These are phyloP conservation scores for Rugosomyces carneus DNA, from an alignment of 1,284 basidiomycete genomes.

Conservation along the genomic window DNA sequence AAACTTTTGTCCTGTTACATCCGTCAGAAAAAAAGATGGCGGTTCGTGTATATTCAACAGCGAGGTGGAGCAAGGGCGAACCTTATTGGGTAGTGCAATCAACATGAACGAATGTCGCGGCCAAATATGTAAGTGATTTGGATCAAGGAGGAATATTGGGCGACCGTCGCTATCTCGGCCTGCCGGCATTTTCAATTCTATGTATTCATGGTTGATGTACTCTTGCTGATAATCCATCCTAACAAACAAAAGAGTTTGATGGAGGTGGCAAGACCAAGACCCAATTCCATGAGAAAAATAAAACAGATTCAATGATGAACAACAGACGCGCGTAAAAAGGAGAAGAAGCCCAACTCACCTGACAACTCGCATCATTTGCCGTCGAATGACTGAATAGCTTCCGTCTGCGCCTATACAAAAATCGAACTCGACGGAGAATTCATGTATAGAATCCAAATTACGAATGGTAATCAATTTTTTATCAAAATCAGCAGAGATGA, in stretches of 20 bases:
- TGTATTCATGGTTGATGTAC: conserved; percentile 93
- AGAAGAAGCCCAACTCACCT: conserved; percentile 49
- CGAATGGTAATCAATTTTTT: conserved; percentile 45
- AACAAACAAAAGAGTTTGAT: conserved; percentile 18
- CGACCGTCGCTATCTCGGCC: conserved; percentile 57
- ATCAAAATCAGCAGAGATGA: conserved; percentile 72
- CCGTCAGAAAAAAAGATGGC: conserved; percentile 13
- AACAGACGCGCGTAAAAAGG: conserved; percentile 13
- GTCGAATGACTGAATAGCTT: conserved; percentile 78
- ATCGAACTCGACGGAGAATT: conserved; percentile 59
- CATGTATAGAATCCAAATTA: conserved; percentile 37
- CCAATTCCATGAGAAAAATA: conserved; percentile 22
- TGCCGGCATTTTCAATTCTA: conserved; percentile 93
- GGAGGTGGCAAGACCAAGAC: conserved; percentile 18
- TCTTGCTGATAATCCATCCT: conserved; percentile 93
- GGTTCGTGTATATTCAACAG: conserved; percentile 16
- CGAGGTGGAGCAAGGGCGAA: conserved; percentile 32
- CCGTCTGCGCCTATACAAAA: conserved; percentile 88
- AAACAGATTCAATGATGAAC: conserved; percentile 13
- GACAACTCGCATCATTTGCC: conserved; percentile 86
- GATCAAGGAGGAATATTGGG: conserved; percentile 78
- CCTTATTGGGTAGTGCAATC: conserved; percentile 95
- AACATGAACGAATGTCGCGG: conserved; percentile 98
- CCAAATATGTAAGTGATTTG: conserved; percentile 98
- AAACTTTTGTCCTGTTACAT: conserved; percentile 70